Base-by-base conservation (phyloP, 768 basidiomycete species). In the Suillus occidentalis region DNA sequence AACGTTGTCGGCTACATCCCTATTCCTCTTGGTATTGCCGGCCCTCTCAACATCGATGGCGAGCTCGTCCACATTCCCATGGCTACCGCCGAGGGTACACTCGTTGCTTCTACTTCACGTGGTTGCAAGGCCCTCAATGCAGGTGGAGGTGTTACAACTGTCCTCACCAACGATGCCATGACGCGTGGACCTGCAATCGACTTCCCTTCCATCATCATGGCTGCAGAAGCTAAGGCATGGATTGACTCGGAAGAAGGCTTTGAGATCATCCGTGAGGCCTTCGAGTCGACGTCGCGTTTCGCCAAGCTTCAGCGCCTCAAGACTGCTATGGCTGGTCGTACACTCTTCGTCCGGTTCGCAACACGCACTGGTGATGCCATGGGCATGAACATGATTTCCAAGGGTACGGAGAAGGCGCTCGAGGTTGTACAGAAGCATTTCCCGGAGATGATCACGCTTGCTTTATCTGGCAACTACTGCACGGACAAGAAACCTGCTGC, bases 371-470 rank as follows among this genome's bases (percentile, higher is more conserved):
- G 96, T 37, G 97, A 99, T 72, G 97, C 97, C 49, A 99, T 99
- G 97, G 97, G 97, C 20, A 99, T 99, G 97, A 99, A 99, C 83
- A 99, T 99, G 97, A 97, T 99, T 73, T 93, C 91, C 10, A 99
- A 99, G 79, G 97, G 96, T 3, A 95, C 95, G 12, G 97, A 99
- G 81, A 92, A 92, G 78, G 95, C 95, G 25, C 84, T 99, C 14
- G 94, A 91, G 72, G 85, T 83, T 25, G 83, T 94, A 85, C 83
- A 85, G 69, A 81, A 82, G 59, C 77, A 88, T 71, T 99, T 94
- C 82, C 97, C 97, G 4, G 89, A 90, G 66, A 98, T 98, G 96
- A 77, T 87, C 63, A 88, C 95, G 49, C 84, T 97, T 40, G 92
- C 97, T 10, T 85, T 99, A 18, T 94, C 91, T 6, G 97, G 97